phyloP scores from a whole-genome alignment of 2,329 filamentous ascomycete species.

The Didymellaceae sp. region DNA sequence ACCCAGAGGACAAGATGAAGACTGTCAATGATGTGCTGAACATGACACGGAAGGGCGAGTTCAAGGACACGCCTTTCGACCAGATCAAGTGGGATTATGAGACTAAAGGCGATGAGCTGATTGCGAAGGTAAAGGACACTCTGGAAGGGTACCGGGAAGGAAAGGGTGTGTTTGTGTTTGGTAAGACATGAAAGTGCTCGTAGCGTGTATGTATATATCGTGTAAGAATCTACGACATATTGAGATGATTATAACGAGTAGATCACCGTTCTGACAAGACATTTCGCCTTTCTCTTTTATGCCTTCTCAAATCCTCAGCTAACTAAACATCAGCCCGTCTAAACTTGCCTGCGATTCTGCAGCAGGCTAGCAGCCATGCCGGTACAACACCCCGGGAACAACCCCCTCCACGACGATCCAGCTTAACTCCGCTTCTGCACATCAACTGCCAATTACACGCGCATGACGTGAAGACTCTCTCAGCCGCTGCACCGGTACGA shows the following conservation, averaged over 20 bases:
- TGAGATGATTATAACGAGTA: no score
- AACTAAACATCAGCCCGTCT: background rate
- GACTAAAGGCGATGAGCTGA: conserved; percentile 72
- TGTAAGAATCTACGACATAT: no score
- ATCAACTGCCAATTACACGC: conserved; percentile 22
- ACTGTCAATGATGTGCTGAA: conserved; percentile 87
- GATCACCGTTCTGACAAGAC: no score
- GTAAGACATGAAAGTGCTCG: conserved; percentile 44
- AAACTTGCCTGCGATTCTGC: background rate
- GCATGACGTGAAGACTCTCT: conserved; percentile 33
- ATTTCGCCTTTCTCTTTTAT: no score
- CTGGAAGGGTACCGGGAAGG: conserved; percentile 83
- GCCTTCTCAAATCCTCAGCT: background rate
- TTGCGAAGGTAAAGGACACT: conserved; percentile 79
- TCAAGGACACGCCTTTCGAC: conserved; percentile 83
- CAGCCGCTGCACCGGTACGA: background rate
- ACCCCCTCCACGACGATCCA: no score
- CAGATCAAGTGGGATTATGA: conserved; percentile 84
- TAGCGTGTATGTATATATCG: background rate
- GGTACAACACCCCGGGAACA: conserved; percentile 3
- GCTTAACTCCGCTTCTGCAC: conserved; percentile 13
- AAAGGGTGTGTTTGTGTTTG: conserved; percentile 90
- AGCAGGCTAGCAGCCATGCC: background rate
- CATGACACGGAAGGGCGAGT: conserved; percentile 75
- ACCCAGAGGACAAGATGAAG: conserved; percentile 74